Percentiles rank a stretch among this genome's conserved stretches.
Conservation (phyloP, 2,329 filamentous ascomycete genomes). For the Fusarium longipes region DNA sequence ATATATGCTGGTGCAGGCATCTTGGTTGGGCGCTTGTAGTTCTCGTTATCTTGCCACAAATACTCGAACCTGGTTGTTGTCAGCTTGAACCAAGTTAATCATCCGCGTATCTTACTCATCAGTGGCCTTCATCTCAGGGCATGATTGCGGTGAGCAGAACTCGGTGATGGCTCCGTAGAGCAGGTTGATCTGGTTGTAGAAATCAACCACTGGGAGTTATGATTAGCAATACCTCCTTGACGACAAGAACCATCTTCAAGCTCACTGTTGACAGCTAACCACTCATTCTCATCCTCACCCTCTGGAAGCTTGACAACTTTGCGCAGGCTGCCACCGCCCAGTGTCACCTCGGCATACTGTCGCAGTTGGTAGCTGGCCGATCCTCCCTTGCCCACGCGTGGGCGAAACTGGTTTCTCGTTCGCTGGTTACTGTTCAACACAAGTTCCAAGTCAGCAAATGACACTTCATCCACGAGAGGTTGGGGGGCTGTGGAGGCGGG, state of each 20-base stretch:
- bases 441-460: conserved; percentile 48
- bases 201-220: conserved; percentile 85
- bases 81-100: conserved; percentile 11
- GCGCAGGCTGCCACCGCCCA: conserved; percentile 91
- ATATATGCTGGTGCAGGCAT: conserved; percentile 98
- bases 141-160: conserved; percentile 97
- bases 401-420: conserved; percentile 90
- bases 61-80: conserved; percentile 82
- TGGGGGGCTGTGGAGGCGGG: conserved; percentile 33
- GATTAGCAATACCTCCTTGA: conserved; percentile 1
- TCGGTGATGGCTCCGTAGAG: conserved; percentile 99
- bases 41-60: conserved; percentile 96
- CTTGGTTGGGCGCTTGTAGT: conserved; percentile 95
- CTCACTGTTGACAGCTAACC: conserved; percentile 96
- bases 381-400: conserved; percentile 87
- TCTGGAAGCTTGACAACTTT: conserved; percentile 98
- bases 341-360: conserved; percentile 97
- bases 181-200: conserved; percentile 99
- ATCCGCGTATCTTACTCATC: conserved; percentile 76
- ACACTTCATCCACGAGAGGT: conserved; percentile 32
- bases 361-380: conserved; percentile 90
- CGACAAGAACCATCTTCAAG: background rate
- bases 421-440: conserved; percentile 76
- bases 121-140: conserved; percentile 99
- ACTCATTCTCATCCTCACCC: conserved; percentile 97